Conservation (phyloP, 345 rosid genomes). For the Limnanthes douglasii region DNA sequence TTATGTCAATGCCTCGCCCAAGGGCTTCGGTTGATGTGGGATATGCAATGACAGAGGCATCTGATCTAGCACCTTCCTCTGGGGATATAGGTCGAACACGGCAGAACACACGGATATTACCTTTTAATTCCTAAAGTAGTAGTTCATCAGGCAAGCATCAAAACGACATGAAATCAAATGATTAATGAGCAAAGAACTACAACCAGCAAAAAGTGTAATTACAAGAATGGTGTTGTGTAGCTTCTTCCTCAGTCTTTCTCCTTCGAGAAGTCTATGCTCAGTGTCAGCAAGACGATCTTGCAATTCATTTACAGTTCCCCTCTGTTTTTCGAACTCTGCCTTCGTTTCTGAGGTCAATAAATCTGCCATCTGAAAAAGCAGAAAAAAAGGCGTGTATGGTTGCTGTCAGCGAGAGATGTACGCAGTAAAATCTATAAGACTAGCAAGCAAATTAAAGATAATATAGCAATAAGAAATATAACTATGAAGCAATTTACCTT, state of each 20-base stretch:
- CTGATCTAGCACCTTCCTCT: conserved; percentile 51
- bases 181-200: neutral
- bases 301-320: conserved; percentile 18
- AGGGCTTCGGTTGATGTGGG: conserved; percentile 54
- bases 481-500: too few species aligned
- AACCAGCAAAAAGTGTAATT: conserved; percentile 6
- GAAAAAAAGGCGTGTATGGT: conserved; percentile 5
- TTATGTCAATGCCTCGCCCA: conserved; percentile 72
- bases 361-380: conserved; percentile 32
- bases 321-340: conserved; percentile 42
- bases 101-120: conserved; percentile 93
- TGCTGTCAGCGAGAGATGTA: too few species aligned
- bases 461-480: too few species aligned
- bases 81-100: conserved; percentile 80
- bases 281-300: conserved; percentile 44
- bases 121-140: conserved; percentile 65
- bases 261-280: conserved; percentile 52
- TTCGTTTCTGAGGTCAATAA: conserved; percentile 33
- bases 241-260: conserved; percentile 65
- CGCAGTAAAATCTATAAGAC: too few species aligned
- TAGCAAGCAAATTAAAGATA: too few species aligned
- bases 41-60: conserved; percentile 38
- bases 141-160: neutral
- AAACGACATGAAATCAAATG: neutral
- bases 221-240: conserved; percentile 88